A percentile compares a stretch with the other conserved stretches of the same genome.
Evolutionary conservation across 2,329 filamentous ascomycete genomes (phyloP).

Genomic region (Hymenotorrendiella dingleyae): DNA sequence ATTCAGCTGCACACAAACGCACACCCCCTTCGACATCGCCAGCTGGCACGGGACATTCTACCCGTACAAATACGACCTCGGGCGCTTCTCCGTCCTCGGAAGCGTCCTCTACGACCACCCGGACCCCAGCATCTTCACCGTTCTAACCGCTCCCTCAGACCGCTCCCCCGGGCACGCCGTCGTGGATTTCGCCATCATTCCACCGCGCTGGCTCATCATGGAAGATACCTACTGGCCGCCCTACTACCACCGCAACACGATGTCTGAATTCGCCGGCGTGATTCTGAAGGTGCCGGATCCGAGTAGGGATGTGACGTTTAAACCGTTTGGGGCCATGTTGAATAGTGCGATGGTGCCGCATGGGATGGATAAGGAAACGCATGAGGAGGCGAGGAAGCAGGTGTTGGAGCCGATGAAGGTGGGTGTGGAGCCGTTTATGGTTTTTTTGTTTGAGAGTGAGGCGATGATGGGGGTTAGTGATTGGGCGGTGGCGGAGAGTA

Average conservation of each 20-base stretch:
- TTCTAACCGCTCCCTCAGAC: conserved; percentile 53
- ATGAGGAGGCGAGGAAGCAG: conserved; percentile 47
- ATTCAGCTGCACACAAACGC: conserved; percentile 58
- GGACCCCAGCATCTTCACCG: conserved; percentile 71
- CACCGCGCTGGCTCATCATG: conserved; percentile 56
- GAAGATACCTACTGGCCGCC: conserved; percentile 55
- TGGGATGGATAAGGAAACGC: conserved; percentile 50
- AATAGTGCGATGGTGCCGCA: conserved; percentile 60
- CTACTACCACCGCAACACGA: conserved; percentile 60
- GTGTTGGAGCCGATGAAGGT: conserved; percentile 50
- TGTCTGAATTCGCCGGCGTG: conserved; percentile 62
- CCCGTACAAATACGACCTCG: conserved; percentile 77
- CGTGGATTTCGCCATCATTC: conserved; percentile 61
- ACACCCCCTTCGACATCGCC: conserved; percentile 73
- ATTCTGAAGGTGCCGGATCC: conserved; percentile 56
- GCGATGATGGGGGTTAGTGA: conserved; percentile 68
- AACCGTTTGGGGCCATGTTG: conserved; percentile 53
- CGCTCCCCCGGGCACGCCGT: conserved; percentile 50
- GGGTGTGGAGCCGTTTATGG: conserved; percentile 53
- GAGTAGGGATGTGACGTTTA: conserved; percentile 50
- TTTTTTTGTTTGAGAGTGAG: conserved; percentile 60
- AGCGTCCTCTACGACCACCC: conserved; percentile 71
- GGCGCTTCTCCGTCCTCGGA: conserved; percentile 69
- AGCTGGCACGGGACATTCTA: conserved; percentile 78
- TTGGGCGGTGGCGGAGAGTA: conserved; percentile 63